These are phyloP conservation scores for Nidularia pulvinata DNA, from an alignment of 768 basidiomycete species.

Conservation along the genomic window DNA sequence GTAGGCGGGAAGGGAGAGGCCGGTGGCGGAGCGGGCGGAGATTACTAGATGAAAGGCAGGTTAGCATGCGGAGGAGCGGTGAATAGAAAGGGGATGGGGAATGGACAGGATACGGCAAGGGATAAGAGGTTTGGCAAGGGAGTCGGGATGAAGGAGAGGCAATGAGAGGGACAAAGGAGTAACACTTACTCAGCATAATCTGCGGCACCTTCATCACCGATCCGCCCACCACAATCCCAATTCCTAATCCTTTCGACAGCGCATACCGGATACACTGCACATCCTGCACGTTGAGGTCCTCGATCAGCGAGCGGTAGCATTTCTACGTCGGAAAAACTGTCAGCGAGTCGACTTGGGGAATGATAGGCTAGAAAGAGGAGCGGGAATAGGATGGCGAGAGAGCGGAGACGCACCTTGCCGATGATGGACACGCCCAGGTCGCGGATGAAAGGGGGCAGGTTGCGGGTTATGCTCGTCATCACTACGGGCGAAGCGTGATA, in stretches of 20 bases:
- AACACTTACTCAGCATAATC: slow-evolving; percentile 72
- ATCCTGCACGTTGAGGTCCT: slow-evolving; percentile 70
- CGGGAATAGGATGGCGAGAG: no score
- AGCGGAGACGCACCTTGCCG: slow-evolving; percentile 50
- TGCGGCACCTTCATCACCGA: slow-evolving; percentile 94
- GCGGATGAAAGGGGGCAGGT: slow-evolving; percentile 72
- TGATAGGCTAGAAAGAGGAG: neutral
- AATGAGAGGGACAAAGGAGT: neutral
- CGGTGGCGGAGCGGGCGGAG: slow-evolving; percentile 74
- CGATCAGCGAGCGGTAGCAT: slow-evolving; percentile 82
- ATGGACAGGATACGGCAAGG: no score
- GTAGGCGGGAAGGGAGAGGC: slow-evolving; percentile 86
- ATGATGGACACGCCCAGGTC: slow-evolving; percentile 74
- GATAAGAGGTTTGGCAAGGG: no score
- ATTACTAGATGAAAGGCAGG: slow-evolving; percentile 45
- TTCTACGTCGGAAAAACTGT: slow-evolving; percentile 35
- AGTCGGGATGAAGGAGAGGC: no score
- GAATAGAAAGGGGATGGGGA: neutral
- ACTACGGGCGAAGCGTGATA: no score
- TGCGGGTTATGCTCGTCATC: slow-evolving; percentile 70
- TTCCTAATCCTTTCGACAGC: slow-evolving; percentile 80
- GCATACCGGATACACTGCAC: slow-evolving; percentile 81
- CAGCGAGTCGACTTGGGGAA: neutral
- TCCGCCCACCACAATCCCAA: slow-evolving; percentile 85
- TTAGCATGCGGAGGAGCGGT: neutral